These are phyloP conservation scores for Penicillium chermesinum DNA, from an alignment of 495 filamentous ascomycete genomes.

Conservation along the genomic window DNA sequence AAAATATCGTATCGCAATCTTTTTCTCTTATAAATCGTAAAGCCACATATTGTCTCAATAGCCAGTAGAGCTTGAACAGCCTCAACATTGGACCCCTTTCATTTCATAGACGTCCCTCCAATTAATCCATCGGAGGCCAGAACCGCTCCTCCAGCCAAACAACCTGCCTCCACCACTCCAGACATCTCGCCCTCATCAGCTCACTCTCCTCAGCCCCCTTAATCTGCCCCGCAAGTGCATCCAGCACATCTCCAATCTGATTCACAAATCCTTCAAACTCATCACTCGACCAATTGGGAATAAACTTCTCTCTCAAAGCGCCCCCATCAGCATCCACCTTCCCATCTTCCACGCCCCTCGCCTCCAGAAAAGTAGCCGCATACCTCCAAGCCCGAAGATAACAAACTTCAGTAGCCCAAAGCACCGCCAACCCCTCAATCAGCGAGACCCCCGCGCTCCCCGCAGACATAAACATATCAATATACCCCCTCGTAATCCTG, in stretches of 20 bases:
- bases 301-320: conserved; percentile 56
- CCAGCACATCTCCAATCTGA: conserved; percentile 34
- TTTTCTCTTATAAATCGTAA: no score
- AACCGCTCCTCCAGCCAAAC: conserved; percentile 50
- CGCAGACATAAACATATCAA: conserved; percentile 52
- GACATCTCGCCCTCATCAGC: conserved; percentile 27
- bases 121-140: conserved; percentile 15
- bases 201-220: conserved; percentile 37
- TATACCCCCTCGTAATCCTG: conserved; percentile 45
- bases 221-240: conserved; percentile 39
- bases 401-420: conserved; percentile 69
- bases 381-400: conserved; percentile 58
- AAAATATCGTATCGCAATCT: neutral
- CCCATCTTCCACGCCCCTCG: conserved; percentile 5
- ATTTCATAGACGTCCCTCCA: no score
- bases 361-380: conserved; percentile 37
- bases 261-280: conserved; percentile 56
- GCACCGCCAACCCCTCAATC: conserved; percentile 62
- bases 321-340: conserved; percentile 54
- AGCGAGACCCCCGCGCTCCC: conserved; percentile 39
- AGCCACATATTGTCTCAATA: no score
- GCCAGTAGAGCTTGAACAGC: no score
- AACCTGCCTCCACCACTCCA: conserved; percentile 49
- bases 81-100: no score
- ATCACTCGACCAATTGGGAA: conserved; percentile 59